These are phyloP conservation scores for Coffea humblotiana DNA, from an alignment of 305 asterid genomes.

Conservation along the genomic window DNA sequence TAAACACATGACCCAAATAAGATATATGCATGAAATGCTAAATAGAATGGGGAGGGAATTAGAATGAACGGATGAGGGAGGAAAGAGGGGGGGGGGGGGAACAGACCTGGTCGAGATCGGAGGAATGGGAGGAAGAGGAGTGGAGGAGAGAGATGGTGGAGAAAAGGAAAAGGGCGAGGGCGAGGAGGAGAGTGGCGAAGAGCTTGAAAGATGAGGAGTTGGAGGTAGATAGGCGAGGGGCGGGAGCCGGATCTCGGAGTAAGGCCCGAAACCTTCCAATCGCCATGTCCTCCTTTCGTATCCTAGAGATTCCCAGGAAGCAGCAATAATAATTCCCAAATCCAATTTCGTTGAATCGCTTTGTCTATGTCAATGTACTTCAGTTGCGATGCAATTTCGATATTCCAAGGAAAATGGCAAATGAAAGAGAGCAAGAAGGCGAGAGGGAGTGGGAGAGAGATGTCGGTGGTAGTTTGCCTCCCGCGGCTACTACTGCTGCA, in stretches of 20 bases:
- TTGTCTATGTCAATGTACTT: no score
- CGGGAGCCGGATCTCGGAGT: slow-evolving; percentile 19
- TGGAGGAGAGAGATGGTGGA: slow-evolving; percentile 39
- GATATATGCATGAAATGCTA: not conserved
- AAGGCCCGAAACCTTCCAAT: slow-evolving; percentile 23
- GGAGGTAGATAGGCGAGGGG: not conserved
- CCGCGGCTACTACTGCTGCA: no score
- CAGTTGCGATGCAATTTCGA: no score
- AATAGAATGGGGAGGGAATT: not conserved
- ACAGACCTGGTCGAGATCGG: slow-evolving; percentile 51
- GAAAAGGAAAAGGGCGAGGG: slow-evolving; percentile 39
- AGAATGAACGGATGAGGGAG: not conserved
- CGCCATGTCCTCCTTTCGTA: slow-evolving; percentile 13
- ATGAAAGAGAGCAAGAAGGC: no score
- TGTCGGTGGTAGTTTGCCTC: no score
- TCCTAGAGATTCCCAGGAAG: not conserved
- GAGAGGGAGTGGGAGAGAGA: no score
- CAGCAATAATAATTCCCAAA: no score
- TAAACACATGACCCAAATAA: not conserved
- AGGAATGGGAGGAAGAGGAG: slow-evolving; percentile 40
- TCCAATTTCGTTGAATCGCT: no score
- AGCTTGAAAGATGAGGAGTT: slow-evolving; percentile 20
- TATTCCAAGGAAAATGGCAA: no score
- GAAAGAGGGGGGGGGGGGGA: not conserved
- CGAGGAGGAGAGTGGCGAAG: slow-evolving; percentile 24